Evolutionary conservation across 192 early-diverging fungal genomes (phyloP), one percentile per base, ranked within the genome.

Genomic region (Coemansia sp.): DNA sequence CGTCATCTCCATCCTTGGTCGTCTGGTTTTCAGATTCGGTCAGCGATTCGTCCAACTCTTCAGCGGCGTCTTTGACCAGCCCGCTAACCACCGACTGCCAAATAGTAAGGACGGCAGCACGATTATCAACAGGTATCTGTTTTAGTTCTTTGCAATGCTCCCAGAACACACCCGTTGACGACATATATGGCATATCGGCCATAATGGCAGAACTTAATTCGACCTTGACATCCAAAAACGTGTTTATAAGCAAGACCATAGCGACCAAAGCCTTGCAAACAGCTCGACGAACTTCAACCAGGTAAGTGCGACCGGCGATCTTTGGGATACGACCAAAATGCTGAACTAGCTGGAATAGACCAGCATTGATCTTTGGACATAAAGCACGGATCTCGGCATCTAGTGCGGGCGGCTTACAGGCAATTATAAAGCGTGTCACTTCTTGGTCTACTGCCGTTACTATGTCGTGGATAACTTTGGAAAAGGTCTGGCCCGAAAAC

Each of bases 331-430:
- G 57, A 40, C 74, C 64, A 18, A 70, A 42, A 8, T 68, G 71
- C 68, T 76, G 70, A 5, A 78, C 82, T 10, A 84, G 82, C 49
- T 74, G 73, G 68, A 84, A 84, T 20, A 79, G 70, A 16, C 76
- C 82, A 0, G 82, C 77, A 41, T 65, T 74, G 46, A 84, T 76
- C 82, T 84, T 84, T 73, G 82, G 82, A 20, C 73, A 79, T 33
- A 84, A 43, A 2, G 63, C 60, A 40, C 66, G 60, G 13, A 84
- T 72, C 46, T 84, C 82, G 5, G 24, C 29, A 22, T 75, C 77
- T 3, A 74, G 65, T 4, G 77, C 82, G 2, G 82, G 82, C 15
- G 82, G 77, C 31, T 84, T 84, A 51, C 76, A 79, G 2, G 82
- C 82, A 67, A 84, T 79, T 15, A 84, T 66, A 49, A 84, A 69